Base-by-base conservation (phyloP, 2,329 filamentous ascomycete species). In the Ascocoryne sarcoides region DNA sequence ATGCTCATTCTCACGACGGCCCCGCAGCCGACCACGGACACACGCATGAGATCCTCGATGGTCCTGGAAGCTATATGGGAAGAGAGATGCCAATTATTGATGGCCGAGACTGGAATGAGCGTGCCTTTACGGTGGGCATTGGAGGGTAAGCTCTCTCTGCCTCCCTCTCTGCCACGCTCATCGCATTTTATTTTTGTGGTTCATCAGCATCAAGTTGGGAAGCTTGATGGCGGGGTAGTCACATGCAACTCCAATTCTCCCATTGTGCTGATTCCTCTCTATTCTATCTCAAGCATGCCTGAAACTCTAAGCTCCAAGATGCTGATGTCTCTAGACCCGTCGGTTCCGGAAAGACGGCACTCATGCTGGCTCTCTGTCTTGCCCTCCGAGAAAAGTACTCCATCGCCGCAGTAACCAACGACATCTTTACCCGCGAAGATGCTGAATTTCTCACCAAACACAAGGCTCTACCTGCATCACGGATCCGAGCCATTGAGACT, bases 401-500 rank as follows among this genome's bases (percentile, higher is more conserved):
- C 59, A 84, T 98, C 57, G 92, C 92, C 1, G 92, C 88, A 45
- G 90, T 98, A 16, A 98, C 92, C 36, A 96, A 96, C 72, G 90
- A 96, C 71, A 96, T 96, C 71, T 96, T 96, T 72, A 96, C 90
- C 16, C 83, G 84, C 50, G 92, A 98, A 67, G 92, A 98, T 70
- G 89, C 89, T 69, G 92, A 96, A 65, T 98, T 98, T 69, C 79
- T 98, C 18, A 94, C 87, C 44, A 79, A 80, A 42, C 75, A 95
- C 72, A 73, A 76, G 50, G 92, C 92, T 4, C 80, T 96, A 0
- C 83, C 89, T 0, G 74, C 89, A 4, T 64, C 74, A 19, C 85
- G 90, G 45, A 96, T 96, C 68, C 79, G 83, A 46, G 92, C 92
- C 59, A 96, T 98, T 64, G 92, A 98, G 67, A 98, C 92, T 2